These are phyloP conservation scores for Cystofilobasidium ferigula DNA, from an alignment of 768 basidiomycete genomes.

Conservation along the genomic window DNA sequence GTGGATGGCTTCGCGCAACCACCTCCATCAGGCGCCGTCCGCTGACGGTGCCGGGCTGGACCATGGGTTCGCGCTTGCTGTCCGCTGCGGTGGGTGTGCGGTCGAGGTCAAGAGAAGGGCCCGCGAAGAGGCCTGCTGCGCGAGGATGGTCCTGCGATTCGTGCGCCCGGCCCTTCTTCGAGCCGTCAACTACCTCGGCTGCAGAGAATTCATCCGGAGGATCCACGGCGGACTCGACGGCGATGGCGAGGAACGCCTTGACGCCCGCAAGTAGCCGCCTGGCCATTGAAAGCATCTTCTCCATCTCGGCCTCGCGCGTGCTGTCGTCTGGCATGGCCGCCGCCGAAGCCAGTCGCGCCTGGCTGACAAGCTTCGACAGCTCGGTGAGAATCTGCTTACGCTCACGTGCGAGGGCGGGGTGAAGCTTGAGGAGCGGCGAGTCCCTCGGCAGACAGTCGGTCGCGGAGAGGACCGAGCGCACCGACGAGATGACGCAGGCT, in stretches of 20 bases:
- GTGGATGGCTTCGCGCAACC: neutral
- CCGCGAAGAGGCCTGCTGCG: neutral
- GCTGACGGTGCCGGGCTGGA: neutral
- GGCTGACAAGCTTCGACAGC: conserved; percentile 63
- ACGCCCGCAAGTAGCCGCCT: conserved; percentile 72
- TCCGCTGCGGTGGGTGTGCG: conserved; percentile 8
- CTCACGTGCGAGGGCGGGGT: conserved; percentile 58
- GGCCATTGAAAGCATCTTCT: conserved; percentile 67
- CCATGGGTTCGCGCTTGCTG: neutral
- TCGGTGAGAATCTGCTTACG: conserved; percentile 71
- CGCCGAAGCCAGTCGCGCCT: conserved; percentile 31
- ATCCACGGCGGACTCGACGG: conserved; percentile 38
- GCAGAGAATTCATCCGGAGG: conserved; percentile 27
- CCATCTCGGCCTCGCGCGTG: conserved; percentile 50
- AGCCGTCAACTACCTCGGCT: neutral
- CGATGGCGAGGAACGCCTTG: conserved; percentile 54
- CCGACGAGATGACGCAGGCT: conserved; percentile 86
- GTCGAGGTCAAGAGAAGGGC: conserved; percentile 2
- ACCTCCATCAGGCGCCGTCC: neutral
- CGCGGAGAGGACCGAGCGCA: conserved; percentile 70
- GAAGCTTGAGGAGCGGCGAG: conserved; percentile 56
- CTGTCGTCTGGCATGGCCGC: conserved; percentile 33
- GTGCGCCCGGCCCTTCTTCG: neutral
- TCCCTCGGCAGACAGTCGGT: conserved; percentile 77
- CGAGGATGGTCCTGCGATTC: neutral